A percentile compares a stretch with the other conserved stretches of the same genome.
These are phyloP conservation scores for Hypoxylon cercidicola DNA, from an alignment of 495 filamentous ascomycete species.

Conservation along the genomic window DNA sequence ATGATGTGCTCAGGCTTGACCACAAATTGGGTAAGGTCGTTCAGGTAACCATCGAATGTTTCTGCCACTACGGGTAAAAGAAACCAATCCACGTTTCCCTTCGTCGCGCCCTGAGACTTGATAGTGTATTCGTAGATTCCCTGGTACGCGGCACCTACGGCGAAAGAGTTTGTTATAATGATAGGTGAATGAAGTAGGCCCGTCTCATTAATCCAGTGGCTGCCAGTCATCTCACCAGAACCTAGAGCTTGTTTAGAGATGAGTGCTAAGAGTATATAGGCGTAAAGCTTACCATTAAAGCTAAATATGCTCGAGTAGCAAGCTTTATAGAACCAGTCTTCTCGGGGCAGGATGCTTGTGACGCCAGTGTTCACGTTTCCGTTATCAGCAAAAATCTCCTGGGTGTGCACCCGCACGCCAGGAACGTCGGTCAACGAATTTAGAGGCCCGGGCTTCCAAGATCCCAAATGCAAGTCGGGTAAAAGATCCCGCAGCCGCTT, in stretches of 20 bases:
- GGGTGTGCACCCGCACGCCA: conserved; percentile 59
- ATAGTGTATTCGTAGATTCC: conserved; percentile 61
- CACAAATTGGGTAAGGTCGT: conserved; percentile 55
- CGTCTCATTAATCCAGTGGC: conserved; percentile 64
- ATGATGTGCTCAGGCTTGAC: conserved; percentile 56
- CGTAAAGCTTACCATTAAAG: conserved; percentile 54
- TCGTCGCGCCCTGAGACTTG: conserved; percentile 46
- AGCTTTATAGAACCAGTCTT: conserved; percentile 58
- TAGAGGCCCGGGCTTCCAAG: conserved; percentile 52
- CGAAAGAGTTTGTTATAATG: conserved; percentile 61
- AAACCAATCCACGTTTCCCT: conserved; percentile 57
- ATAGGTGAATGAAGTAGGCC: conserved; percentile 61
- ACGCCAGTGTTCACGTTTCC: conserved; percentile 60
- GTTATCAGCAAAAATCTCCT: conserved; percentile 52
- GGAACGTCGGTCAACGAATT: conserved; percentile 64
- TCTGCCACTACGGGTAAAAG: conserved; percentile 63
- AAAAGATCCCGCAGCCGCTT: conserved; percentile 56
- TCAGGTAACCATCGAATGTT: conserved; percentile 63
- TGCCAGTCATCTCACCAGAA: conserved; percentile 63
- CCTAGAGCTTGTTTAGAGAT: conserved; percentile 16
- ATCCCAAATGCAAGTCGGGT: conserved; percentile 52
- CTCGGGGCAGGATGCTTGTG: conserved; percentile 61
- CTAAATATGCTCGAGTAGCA: conserved; percentile 62
- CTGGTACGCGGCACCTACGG: conserved; percentile 58
- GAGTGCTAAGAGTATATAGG: too few relatives aligned